phyloP scores from a whole-genome alignment of 345 rosid species.

The Salix caprea region DNA sequence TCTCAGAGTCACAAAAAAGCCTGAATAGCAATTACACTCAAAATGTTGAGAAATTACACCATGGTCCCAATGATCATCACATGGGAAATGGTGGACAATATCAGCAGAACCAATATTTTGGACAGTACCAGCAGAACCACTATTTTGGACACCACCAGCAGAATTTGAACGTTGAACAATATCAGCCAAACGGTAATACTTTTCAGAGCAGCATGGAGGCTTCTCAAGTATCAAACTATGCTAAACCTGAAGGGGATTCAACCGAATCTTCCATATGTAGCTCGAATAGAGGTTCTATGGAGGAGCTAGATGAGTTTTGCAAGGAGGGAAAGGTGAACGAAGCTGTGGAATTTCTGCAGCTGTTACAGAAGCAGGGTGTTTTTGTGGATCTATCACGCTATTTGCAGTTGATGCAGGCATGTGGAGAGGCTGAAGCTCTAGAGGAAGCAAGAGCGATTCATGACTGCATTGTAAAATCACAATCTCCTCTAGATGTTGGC shows the following conservation, averaged over 20 bases:
- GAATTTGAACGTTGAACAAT: conserved; percentile 15
- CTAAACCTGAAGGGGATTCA: conserved; percentile 16
- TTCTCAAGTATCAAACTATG: conserved; percentile 11
- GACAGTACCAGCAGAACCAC: conserved; percentile 15
- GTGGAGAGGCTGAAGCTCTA: conserved; percentile 57
- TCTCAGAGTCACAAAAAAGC: conserved; percentile 13
- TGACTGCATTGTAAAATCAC: conserved; percentile 32
- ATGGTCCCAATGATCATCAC: neutral
- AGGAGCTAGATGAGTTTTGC: conserved; percentile 54
- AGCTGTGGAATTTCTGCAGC: conserved; percentile 43
- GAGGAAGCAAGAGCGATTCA: conserved; percentile 63
- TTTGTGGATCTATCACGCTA: conserved; percentile 45
- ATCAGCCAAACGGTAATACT: neutral
- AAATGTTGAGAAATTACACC: conserved; percentile 13
- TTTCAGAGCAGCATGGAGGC: neutral
- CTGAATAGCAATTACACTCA: conserved; percentile 13
- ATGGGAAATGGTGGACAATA: conserved; percentile 7
- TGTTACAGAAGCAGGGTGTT: conserved; percentile 36
- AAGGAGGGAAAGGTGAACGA: conserved; percentile 54
- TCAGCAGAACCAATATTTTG: conserved; percentile 3
- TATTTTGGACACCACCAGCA: conserved; percentile 1
- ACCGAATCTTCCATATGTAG: conserved; percentile 21
- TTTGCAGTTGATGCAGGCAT: conserved; percentile 46
- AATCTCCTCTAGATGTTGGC: conserved; percentile 35
- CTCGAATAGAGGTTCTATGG: conserved; percentile 16